Base-by-base conservation (phyloP, 1,139 yeast genomes). In the Trichomonascaceae sp. region DNA sequence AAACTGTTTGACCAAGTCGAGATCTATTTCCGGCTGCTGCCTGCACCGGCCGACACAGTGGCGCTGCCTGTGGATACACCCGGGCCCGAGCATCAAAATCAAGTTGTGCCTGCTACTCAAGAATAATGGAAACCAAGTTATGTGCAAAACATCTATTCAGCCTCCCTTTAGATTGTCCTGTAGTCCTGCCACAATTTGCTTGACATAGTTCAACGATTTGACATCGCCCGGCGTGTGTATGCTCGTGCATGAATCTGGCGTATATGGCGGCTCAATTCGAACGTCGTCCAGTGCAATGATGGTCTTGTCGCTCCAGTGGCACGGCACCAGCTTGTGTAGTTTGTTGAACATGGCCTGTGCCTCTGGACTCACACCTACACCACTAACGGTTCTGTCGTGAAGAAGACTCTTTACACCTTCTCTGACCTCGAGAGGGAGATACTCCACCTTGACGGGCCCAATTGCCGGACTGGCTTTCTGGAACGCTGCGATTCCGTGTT, bases 81-180 rank as follows among this genome's bases (percentile, higher is more conserved):
- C n/a, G n/a, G n/a, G n/a, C n/a, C n/a, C n/a, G n/a, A n/a, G n/a
- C n/a, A n/a, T n/a, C n/a, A n/a, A n/a, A n/a, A n/a, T n/a, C n/a
- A n/a, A n/a, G n/a, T n/a, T n/a, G n/a, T n/a, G n/a, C n/a, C n/a
- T n/a, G n/a, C n/a, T n/a, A n/a, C n/a, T n/a, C n/a, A n/a, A n/a
- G n/a, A n/a, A n/a, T n/a, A n/a, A n/a, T n/a, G n/a, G n/a, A n/a
- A n/a, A n/a, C n/a, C n/a, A n/a, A n/a, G n/a, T n/a, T n/a, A n/a
- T n/a, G n/a, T n/a, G n/a, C n/a, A n/a, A n/a, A n/a, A n/a, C n/a
- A 8, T 20, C 11, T 20, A 20, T 20, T 20, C 23, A 76, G 31
- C 84, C 84, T n/a, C 84, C 84, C 47, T 73, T 71, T 43, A 62
- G 64, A 38, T 64, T 67, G 31, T 63, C 58, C 74, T 79, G 71